A percentile compares a stretch with the other conserved stretches of the same genome.
Evolutionary conservation across 1,284 basidiomycete genomes (phyloP).

Genomic region (Cutaneotrichosporon curvatum): DNA sequence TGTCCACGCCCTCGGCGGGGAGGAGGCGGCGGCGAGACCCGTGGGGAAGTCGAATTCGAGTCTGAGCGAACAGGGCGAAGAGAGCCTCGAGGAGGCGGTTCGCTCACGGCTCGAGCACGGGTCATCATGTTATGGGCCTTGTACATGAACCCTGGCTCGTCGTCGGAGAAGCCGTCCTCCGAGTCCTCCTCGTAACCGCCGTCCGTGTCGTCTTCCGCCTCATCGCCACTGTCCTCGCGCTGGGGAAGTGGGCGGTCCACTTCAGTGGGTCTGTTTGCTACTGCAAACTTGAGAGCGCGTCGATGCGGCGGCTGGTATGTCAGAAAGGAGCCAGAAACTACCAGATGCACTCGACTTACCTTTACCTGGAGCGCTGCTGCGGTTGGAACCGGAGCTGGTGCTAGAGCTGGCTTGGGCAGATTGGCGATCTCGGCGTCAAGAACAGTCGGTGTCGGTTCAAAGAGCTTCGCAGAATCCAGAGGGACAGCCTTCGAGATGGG

Average conservation of each 20-base stretch:
- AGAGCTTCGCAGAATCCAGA: conserved; percentile 1
- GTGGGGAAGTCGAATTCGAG: conserved; percentile 11
- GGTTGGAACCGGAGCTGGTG: too few species aligned
- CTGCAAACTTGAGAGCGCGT: conserved; percentile 28
- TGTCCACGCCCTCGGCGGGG: conserved; percentile 31
- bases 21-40: conserved; percentile 24
- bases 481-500: conserved; percentile 3
- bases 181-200: conserved; percentile 33
- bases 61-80: conserved; percentile 6
- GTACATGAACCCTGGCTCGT: conserved; percentile 10
- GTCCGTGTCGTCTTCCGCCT: conserved; percentile 10
- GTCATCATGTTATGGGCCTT: background rate
- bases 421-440: too few species aligned
- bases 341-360: too few species aligned
- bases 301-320: background rate
- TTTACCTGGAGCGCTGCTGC: background rate
- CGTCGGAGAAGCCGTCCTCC: conserved; percentile 31
- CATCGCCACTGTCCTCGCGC: background rate
- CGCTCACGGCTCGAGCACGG: conserved; percentile 1
- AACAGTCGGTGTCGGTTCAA: too few species aligned
- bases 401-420: too few species aligned
- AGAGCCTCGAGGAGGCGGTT: background rate
- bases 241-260: background rate
- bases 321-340: too few species aligned
- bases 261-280: conserved; percentile 11